Evolutionary conservation across 2,329 filamentous ascomycete genomes (phyloP).

Genomic region (Verruconis gallopava): DNA sequence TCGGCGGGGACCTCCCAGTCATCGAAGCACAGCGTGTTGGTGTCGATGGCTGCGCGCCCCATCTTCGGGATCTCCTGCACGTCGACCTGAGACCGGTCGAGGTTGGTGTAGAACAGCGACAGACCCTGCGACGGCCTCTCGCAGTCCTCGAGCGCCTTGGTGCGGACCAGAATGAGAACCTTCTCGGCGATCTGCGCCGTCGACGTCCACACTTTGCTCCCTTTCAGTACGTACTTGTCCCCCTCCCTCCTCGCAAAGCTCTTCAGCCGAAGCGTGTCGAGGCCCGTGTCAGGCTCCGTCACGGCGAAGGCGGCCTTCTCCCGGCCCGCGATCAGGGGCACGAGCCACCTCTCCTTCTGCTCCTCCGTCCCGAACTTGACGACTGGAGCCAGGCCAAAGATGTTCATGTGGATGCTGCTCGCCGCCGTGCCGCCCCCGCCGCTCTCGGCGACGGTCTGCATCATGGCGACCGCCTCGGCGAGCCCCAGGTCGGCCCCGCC

Average conservation of each 20-base stretch:
- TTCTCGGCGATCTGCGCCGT: constrained; percentile 33
- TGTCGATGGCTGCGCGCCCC: constrained; percentile 32
- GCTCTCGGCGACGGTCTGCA: constrained; percentile 34
- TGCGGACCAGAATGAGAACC: constrained; percentile 30
- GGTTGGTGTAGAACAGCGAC: constrained; percentile 33
- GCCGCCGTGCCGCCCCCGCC: constrained; percentile 32
- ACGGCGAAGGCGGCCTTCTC: constrained; percentile 32
- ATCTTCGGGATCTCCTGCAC: constrained; percentile 35
- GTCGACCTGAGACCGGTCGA: constrained; percentile 24
- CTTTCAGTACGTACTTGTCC: constrained; percentile 25
- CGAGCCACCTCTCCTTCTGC: constrained; percentile 28
- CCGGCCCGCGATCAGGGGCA: constrained; percentile 27
- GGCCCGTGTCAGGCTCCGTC: constrained; percentile 31
- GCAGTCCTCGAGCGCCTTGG: constrained; percentile 29
- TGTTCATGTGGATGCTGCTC: constrained; percentile 35
- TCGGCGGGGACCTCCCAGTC: constrained; percentile 27
- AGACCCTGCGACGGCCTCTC: constrained; percentile 30
- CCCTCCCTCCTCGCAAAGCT: constrained; percentile 23
- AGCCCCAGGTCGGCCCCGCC: constrained; percentile 30
- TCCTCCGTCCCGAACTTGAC: constrained; percentile 31
- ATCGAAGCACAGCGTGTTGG: constrained; percentile 33
- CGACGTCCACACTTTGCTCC: constrained; percentile 33
- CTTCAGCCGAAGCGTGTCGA: constrained; percentile 30
- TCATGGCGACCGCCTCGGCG: constrained; percentile 33
- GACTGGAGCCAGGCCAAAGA: constrained; percentile 34